These are phyloP conservation scores for Nicotiana otophora DNA, from an alignment of 257 asterid species.

Conservation along the genomic window DNA sequence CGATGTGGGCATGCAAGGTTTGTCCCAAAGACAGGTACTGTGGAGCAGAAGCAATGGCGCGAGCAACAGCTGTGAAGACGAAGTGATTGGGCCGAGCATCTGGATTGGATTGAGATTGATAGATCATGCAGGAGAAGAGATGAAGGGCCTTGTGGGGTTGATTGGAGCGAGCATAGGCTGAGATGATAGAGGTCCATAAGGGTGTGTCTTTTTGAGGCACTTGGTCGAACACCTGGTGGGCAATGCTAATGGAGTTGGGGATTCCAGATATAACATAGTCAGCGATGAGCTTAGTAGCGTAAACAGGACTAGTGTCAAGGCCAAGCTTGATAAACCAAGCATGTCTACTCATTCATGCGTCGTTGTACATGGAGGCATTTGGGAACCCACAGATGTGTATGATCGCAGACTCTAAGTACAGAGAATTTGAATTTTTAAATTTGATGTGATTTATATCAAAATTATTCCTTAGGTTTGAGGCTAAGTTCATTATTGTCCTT, in stretches of 20 bases:
- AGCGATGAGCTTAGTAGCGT: conserved; percentile 28
- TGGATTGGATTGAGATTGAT: conserved; percentile 6
- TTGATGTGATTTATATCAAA: too few relatives aligned
- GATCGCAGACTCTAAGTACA: neutral
- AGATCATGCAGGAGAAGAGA: conserved; percentile 27
- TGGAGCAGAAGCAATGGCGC: conserved; percentile 33
- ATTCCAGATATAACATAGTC: conserved; percentile 8
- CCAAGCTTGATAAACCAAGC: conserved; percentile 35
- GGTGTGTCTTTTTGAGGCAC: conserved; percentile 36
- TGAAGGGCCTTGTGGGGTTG: conserved; percentile 24
- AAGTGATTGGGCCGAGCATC: conserved; percentile 24
- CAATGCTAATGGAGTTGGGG: conserved; percentile 16
- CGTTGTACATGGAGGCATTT: neutral
- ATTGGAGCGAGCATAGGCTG: conserved; percentile 29
- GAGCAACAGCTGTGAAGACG: conserved; percentile 31
- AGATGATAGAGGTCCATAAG: conserved; percentile 39
- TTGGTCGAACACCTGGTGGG: conserved; percentile 32
- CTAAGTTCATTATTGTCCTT: too few relatives aligned
- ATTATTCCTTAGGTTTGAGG: too few relatives aligned
- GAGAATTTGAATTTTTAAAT: too few relatives aligned
- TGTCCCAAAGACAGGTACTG: conserved; percentile 25
- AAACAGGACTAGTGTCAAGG: conserved; percentile 17
- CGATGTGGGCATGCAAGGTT: conserved; percentile 21
- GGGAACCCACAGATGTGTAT: neutral
- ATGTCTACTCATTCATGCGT: conserved; percentile 35